phyloP scores from a whole-genome alignment of 108 stramenopile species.

The Cyclotella sp. region DNA sequence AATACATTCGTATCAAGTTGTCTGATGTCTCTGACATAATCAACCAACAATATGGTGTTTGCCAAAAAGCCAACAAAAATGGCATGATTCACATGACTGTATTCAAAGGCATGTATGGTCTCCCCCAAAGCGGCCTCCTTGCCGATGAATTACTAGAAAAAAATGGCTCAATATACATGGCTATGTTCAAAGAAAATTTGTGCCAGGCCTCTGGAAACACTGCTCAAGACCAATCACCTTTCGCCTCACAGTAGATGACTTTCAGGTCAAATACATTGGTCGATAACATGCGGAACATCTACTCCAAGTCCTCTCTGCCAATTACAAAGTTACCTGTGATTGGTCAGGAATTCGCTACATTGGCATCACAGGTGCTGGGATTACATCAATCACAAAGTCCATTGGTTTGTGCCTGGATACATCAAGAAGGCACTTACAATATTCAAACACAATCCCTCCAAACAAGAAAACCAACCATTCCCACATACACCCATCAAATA shows the following conservation, averaged over 20 bases:
- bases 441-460: constrained; percentile 44
- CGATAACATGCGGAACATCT: neutral
- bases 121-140: no score
- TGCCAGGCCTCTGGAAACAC: constrained; percentile 50
- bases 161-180: no score
- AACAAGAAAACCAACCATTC: constrained; percentile 45
- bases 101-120: neutral
- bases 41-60: constrained; percentile 38
- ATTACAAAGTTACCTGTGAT: constrained; percentile 29
- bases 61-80: neutral
- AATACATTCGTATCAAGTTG: constrained; percentile 48
- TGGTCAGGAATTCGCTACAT: constrained; percentile 31
- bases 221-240: constrained; percentile 1
- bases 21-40: constrained; percentile 21
- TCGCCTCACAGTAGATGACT: neutral
- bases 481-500: constrained; percentile 19
- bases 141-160: no score
- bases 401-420: constrained; percentile 30
- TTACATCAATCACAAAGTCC: constrained; percentile 46
- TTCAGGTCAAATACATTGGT: neutral
- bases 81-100: neutral
- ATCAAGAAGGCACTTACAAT: constrained; percentile 9
- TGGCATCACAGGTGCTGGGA: constrained; percentile 43
- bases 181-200: no score
- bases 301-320: neutral